Base-by-base conservation (phyloP, 371 early-diverging fungal species). In the Saksenaea vasiformis region DNA sequence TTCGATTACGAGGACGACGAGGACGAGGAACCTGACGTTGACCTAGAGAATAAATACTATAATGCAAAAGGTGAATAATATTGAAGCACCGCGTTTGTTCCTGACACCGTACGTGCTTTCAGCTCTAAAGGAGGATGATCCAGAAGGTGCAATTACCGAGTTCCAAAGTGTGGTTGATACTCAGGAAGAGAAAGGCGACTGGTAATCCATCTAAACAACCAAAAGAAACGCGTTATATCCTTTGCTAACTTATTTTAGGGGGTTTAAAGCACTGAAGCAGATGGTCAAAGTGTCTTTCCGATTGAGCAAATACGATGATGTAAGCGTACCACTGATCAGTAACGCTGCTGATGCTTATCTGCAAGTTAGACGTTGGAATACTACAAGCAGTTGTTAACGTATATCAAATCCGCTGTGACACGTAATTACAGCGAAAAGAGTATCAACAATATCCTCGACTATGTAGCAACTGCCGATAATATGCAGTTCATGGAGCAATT, bases 391-490 rank as follows among this genome's bases (percentile, higher is more conserved):
- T 82, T 98, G 27, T 79, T 98, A 10, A 88, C 86, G 0, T 95
- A 91, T 70, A 87, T 88, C 41, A 90, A 93, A 70, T 79, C 85
- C 4, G 91, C 93, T 0, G 95, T 95, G 8, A 89, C 96, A 2
- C 87, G 94, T 59, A 96, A 95, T 78, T 92, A 96, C 64, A 90
- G 93, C 71, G 98, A 98, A 71, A 98, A 97, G 82, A 90, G 91
- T 69, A 95, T 98, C 82, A 96, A 96, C 85, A 94, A 91, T 66
- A 92, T 95, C 61, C 77, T 98, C 28, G 97, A 98, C 68, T 88
- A 84, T 57, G 89, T 95, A 14, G 90, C 95, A 3, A 72, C 84
- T 9, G 80, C 90, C 22, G 83, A 86, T 26, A 90, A 94, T 54
- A 86, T 90, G 83, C 70, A 66, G 2, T 92, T 94, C 64, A 86